Evolutionary conservation across 305 asterid genomes (phyloP).

Genomic region (Nicotiana rustica): DNA sequence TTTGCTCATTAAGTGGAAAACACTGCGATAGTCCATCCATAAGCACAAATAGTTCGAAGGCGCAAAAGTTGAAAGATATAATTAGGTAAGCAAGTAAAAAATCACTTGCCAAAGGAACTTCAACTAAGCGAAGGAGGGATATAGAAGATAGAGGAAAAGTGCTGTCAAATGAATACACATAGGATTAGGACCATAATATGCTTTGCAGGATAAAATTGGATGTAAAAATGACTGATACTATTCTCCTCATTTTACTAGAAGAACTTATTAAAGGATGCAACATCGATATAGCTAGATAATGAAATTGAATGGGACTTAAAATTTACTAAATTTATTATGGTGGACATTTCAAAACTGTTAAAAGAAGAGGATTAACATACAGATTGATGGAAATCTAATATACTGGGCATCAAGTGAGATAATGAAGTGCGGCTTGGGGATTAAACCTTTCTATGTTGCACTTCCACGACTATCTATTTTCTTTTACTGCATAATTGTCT

Average conservation of each 20-base stretch:
- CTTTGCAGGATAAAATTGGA: not conserved
- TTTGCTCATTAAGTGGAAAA: not conserved
- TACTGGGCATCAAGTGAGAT: not conserved
- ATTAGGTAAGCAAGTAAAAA: not conserved
- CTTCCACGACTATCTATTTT: not conserved
- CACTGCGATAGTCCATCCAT: not conserved
- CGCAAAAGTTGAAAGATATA: not conserved
- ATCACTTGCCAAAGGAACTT: not conserved
- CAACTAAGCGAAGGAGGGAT: not conserved
- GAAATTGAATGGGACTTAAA: constrained; percentile 9
- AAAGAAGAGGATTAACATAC: not conserved
- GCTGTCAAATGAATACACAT: not conserved
- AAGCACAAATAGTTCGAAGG: not conserved
- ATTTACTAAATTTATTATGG: not conserved
- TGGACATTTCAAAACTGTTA: not conserved
- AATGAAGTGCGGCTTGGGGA: not conserved
- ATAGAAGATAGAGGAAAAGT: constrained; percentile 16
- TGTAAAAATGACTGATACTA: no score
- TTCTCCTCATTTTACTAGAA: no score
- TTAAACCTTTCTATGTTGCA: not conserved
- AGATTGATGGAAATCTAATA: constrained; percentile 1
- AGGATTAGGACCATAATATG: not conserved
- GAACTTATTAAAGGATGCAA: no score
- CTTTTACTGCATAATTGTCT: not conserved
- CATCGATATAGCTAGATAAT: not conserved